phyloP scores from a whole-genome alignment of 2,329 filamentous ascomycete species.

The Fusarium kyushuense region DNA sequence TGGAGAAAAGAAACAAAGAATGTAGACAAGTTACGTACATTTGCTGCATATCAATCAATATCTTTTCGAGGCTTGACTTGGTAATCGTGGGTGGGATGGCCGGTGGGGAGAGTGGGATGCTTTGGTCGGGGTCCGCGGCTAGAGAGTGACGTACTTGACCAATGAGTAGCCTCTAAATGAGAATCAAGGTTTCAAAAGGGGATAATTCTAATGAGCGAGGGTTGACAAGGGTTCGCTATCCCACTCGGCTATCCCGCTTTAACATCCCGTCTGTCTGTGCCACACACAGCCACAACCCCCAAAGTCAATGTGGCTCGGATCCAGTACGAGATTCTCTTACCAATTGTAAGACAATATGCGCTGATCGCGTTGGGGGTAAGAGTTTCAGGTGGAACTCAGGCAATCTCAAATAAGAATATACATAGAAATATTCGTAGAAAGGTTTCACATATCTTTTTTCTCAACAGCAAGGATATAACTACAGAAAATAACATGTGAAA shows the following conservation, averaged over 20 bases:
- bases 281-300: not conserved
- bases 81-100: constrained; percentile 42
- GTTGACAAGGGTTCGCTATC: not conserved
- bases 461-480: too few relatives aligned
- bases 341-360: too few relatives aligned
- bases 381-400: not conserved
- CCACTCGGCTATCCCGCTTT: constrained; percentile 34
- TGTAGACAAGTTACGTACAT: constrained; percentile 17
- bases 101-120: constrained; percentile 37
- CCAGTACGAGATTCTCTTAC: not conserved
- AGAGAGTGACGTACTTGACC: not conserved
- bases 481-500: too few relatives aligned
- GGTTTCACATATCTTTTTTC: too few relatives aligned
- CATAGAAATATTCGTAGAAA: too few relatives aligned
- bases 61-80: constrained; percentile 35
- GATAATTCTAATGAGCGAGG: not conserved
- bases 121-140: constrained; percentile 3
- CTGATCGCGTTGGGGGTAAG: not conserved
- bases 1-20: constrained; percentile 1
- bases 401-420: not conserved
- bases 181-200: not conserved
- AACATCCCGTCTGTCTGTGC: not conserved
- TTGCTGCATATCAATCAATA: constrained; percentile 16
- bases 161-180: not conserved
- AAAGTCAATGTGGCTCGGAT: not conserved